Evolutionary conservation across 352 stramenopile genomes (phyloP).

Genomic region (Pythium periplocum): DNA sequence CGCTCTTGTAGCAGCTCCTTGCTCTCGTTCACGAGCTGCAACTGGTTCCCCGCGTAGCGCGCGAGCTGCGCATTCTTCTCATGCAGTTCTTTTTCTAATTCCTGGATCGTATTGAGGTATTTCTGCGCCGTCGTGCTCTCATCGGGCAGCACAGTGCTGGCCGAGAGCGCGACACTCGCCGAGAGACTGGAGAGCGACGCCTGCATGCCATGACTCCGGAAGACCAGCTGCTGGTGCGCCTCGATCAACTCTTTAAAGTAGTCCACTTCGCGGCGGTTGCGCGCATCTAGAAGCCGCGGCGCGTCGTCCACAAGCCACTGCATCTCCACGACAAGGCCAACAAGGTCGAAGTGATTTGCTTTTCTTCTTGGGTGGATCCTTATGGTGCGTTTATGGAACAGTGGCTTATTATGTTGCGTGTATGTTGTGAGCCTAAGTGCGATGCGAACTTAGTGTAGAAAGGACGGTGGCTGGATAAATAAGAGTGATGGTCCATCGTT

Average conservation of each 20-base stretch:
- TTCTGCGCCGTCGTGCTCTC: conserved; percentile 27
- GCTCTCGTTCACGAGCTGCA: conserved; percentile 64
- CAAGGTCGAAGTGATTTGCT: too few species aligned
- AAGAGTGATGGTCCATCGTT: too few species aligned
- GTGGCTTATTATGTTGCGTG: too few species aligned
- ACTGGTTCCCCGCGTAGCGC: conserved; percentile 44
- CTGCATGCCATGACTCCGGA: conserved; percentile 23
- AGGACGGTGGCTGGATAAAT: too few species aligned
- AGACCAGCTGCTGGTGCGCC: conserved; percentile 68
- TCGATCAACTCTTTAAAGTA: conserved; percentile 51
- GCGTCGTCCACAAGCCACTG: conserved; percentile 32
- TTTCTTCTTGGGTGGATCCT: too few species aligned
- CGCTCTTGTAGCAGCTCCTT: conserved; percentile 66
- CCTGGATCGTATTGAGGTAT: conserved; percentile 62
- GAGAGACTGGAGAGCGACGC: conserved; percentile 13
- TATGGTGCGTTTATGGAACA: too few species aligned
- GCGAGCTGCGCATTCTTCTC: conserved; percentile 59
- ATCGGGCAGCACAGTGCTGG: conserved; percentile 11
- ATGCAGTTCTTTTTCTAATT: conserved; percentile 62
- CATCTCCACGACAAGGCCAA: background rate
- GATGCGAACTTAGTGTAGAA: too few species aligned
- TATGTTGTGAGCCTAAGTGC: too few species aligned
- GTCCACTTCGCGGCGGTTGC: conserved; percentile 57
- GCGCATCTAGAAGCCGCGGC: conserved; percentile 49
- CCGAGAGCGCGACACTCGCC: conserved; percentile 10